Evolutionary conservation across 176 grass and related monocot species (phyloP), one percentile per base, ranked within the genome.

Genomic region (Juncus inflexus): DNA sequence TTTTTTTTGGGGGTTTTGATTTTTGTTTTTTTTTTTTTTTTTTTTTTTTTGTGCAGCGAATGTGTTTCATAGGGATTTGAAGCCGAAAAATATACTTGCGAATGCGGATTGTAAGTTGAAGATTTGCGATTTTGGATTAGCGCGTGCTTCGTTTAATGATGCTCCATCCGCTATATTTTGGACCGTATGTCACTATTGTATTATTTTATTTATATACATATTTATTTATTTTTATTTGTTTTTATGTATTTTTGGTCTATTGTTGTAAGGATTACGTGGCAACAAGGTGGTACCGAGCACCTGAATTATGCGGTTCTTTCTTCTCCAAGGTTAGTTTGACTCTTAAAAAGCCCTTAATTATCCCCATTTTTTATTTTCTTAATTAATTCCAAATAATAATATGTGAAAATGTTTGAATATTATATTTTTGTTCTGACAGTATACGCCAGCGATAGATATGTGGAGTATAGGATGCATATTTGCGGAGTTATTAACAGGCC

Each of bases 381-480:
- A 36, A 19, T n/a, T 39, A 42, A 4, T 50, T 51, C 6, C 62
- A 64, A 2, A 37, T 9, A 39, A 19, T 57, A 59, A 8, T n/a
- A 59, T 54, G 35, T 50, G 39, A 9, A 64, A 64, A 55, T 67
- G n/a, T 13, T 52, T 40, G 59, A 62, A 47, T 69, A n/a, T 42
- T 50, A 12, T 69, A 64, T 60, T 40, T 66, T 74, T 51, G 50
- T 52, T 76, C 45, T 52, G 76, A 39, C 79, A 96, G 92, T 96
- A 96, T 54, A 96, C 92, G 42, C 92, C 92, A 55, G 92, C 77
- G 52, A 83, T 96, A 82, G 90, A 95, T 82, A 87, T 95, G 69
- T 95, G 90, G 90, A 95, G 90, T 74, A 90, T 90, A 72, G 90
- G 90, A 61, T 90, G 90, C 67, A 90, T 95, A 77, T 95, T 95